Percentiles rank a stretch among this genome's conserved stretches.
phyloP scores from a whole-genome alignment of 169 alveolate genomes.

The Toxoplasma gondii region DNA sequence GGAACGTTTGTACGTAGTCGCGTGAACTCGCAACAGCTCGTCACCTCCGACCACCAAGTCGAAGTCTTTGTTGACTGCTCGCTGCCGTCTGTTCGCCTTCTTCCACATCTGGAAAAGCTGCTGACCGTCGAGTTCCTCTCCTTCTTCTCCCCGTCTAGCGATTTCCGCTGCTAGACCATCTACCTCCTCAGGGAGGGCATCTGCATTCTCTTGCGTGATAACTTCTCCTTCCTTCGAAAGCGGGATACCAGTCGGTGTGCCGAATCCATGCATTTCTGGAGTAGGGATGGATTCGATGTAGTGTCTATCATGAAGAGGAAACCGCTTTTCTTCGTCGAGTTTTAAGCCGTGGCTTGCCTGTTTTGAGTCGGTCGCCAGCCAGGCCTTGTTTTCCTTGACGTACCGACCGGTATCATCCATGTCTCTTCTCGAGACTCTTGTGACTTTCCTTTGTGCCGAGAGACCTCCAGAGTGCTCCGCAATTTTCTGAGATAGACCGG shows the following conservation, averaged over 20 bases:
- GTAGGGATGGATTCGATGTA: neutral
- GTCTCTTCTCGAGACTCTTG: neutral
- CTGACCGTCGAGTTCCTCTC: slow-evolving; percentile 5
- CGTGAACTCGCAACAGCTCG: neutral
- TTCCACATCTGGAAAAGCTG: neutral
- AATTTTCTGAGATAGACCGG: neutral
- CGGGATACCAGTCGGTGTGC: neutral
- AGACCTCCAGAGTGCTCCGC: neutral
- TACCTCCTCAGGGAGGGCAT: neutral
- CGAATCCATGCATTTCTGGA: neutral
- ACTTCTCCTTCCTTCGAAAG: no score
- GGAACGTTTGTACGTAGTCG: neutral
- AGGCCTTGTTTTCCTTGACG: neutral
- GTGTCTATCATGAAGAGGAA: neutral
- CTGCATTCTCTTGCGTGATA: neutral
- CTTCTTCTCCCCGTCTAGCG: neutral
- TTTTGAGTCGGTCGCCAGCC: neutral
- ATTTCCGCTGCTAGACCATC: neutral
- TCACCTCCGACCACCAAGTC: slow-evolving; percentile 4
- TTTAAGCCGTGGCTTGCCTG: neutral
- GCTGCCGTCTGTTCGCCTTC: neutral
- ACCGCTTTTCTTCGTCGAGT: neutral
- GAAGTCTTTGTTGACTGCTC: neutral
- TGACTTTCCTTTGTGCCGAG: neutral
- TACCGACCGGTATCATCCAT: neutral